Evolutionary conservation across 768 basidiomycete species (phyloP).

Genomic region (Xerocomus potaroensis): DNA sequence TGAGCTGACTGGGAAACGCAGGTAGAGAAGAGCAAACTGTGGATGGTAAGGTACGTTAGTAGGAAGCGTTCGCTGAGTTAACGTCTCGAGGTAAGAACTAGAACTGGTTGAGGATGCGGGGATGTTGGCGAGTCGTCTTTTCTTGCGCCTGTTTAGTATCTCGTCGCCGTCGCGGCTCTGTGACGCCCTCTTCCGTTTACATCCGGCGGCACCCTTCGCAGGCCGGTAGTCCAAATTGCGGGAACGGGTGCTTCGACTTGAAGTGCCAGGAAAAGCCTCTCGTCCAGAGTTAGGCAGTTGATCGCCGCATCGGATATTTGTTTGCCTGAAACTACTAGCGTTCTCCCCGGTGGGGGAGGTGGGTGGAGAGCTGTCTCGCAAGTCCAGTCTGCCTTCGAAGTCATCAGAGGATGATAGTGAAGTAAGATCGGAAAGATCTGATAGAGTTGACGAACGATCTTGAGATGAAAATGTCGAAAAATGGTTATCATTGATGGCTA

Average conservation of each 20-base stretch:
- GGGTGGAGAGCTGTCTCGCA: constrained; percentile 13
- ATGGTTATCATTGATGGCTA: not conserved
- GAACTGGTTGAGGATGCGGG: not conserved
- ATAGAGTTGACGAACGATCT: constrained; percentile 22
- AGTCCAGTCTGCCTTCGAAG: constrained; percentile 1
- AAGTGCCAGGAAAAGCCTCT: not conserved
- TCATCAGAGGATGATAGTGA: constrained; percentile 22
- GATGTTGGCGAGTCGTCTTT: not conserved
- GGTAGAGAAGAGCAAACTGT: constrained; percentile 60
- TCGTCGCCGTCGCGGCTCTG: constrained; percentile 8
- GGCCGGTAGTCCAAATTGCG: constrained; percentile 12
- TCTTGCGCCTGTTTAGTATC: constrained; percentile 12
- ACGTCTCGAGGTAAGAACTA: not conserved
- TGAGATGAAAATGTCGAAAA: constrained; percentile 3
- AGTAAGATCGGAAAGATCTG: constrained; percentile 29
- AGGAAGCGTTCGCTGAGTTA: constrained; percentile 48
- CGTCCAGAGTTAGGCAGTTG: not conserved
- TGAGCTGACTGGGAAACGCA: constrained; percentile 64
- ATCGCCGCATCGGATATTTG: not conserved
- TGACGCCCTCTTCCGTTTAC: constrained; percentile 18
- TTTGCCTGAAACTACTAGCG: not conserved
- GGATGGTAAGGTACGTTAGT: constrained; percentile 40
- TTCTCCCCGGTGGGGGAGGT: constrained; percentile 14
- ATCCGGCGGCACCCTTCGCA: constrained; percentile 10
- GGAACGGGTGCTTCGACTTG: constrained; percentile 1